Base-by-base conservation (phyloP, 495 filamentous ascomycete genomes). In the Lichenothelia convexa region DNA sequence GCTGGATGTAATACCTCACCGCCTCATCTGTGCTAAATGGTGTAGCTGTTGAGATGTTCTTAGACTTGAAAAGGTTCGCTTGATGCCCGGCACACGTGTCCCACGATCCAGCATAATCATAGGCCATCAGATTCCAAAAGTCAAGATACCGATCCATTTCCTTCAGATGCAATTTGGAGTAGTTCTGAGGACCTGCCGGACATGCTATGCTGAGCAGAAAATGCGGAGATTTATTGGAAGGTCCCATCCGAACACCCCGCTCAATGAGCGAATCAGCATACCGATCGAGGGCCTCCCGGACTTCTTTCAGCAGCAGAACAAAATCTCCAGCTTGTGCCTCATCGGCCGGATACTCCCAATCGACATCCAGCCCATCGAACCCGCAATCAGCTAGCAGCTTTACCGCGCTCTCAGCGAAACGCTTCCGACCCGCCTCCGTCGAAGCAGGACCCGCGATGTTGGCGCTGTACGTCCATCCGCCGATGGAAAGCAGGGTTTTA, bases 391-490 rank as follows among this genome's bases (percentile, higher is more conserved):
- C 68, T 39, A 89, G 54, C 7, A 91, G 56, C 35, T 67, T 58
- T 8, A 83, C 68, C 24, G 80, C 67, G 33, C 65, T 68, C 11
- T 60, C 53, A 9, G 80, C 85, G 59, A 93, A 91, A 1, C 38
- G 66, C n/a, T 59, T 56, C 24, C 70, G 65, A 17, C 70, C 80
- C n/a, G 59, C 50, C 0, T 62, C 59, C 0, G 72, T 78, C 1
- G 71, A 75, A 3, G 79, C 71, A 0, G 85, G 80, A 26, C 64
- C 64, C 15, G 70, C 65, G 53, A 99, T 93, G 57, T 93, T 91
- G 50, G 70, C 56, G 35, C 79, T 81, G 55, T 94, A 95, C 0
- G 86, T 93, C 89, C 91, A 95, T 20, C 89, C 89, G 41, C 89
- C 89, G 44, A 99, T 89, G 32, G 81, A 91, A 9, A 99, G 71